Percentiles rank a stretch among this genome's conserved stretches.
These are phyloP conservation scores for Podospora comata DNA, from an alignment of 495 filamentous ascomycete genomes.

Conservation along the genomic window DNA sequence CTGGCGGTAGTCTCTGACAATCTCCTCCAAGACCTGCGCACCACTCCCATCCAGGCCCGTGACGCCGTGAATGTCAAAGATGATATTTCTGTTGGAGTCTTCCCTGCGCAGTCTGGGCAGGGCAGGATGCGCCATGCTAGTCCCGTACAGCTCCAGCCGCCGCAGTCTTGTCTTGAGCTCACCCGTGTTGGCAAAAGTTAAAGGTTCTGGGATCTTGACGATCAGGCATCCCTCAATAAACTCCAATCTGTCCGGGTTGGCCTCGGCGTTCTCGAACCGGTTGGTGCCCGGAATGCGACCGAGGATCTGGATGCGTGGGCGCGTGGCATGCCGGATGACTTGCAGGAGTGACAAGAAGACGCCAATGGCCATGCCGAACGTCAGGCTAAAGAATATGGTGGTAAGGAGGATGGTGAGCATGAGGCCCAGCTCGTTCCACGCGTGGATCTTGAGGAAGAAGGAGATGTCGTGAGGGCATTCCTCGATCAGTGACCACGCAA, in stretches of 20 bases:
- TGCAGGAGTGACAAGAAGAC: conserved; percentile 84
- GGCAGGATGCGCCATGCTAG: conserved; percentile 77
- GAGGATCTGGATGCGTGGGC: conserved; percentile 94
- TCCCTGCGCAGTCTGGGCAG: conserved; percentile 69
- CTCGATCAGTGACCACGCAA: conserved; percentile 91
- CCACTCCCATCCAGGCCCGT: conserved; percentile 89
- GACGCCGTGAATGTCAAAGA: conserved; percentile 96
- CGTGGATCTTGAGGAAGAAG: conserved; percentile 85
- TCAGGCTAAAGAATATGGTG: conserved; percentile 89
- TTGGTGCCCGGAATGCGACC: conserved; percentile 80
- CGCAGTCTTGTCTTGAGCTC: conserved; percentile 80
- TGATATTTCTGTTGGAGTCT: conserved; percentile 80
- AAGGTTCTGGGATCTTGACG: conserved; percentile 93
- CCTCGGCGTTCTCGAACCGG: conserved; percentile 86
- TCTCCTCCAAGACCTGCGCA: conserved; percentile 85
- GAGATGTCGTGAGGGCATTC: conserved; percentile 86
- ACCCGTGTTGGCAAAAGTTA: conserved; percentile 97
- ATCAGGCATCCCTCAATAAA: conserved; percentile 90
- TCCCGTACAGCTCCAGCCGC: conserved; percentile 84
- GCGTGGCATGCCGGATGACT: conserved; percentile 83
- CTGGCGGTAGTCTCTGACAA: conserved; percentile 71
- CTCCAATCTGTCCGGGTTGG: conserved; percentile 70
- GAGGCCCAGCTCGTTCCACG: conserved; percentile 76
- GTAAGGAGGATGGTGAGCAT: conserved; percentile 86
- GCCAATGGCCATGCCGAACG: conserved; percentile 82